phyloP scores from a whole-genome alignment of 2,329 filamentous ascomycete genomes.

The Penicillium nordicum region DNA sequence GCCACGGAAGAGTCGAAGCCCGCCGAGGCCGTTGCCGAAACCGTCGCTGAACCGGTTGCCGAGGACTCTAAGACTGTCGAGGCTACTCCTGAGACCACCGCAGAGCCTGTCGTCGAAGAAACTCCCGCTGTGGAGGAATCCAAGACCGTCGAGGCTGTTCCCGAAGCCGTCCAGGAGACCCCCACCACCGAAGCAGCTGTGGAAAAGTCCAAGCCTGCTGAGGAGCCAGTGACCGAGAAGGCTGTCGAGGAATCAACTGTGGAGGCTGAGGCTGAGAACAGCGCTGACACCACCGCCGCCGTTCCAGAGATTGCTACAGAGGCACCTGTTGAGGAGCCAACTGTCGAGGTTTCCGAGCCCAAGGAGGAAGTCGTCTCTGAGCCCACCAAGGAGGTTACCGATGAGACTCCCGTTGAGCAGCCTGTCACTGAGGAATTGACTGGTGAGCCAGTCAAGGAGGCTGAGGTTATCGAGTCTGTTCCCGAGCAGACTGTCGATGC shows the following conservation, averaged over 20 bases:
- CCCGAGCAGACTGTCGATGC: background rate
- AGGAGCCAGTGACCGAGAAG: conserved; percentile 5
- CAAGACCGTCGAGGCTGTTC: background rate
- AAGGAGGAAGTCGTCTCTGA: conserved; percentile 2
- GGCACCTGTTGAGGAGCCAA: background rate
- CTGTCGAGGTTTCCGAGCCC: background rate
- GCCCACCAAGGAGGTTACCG: conserved; percentile 1
- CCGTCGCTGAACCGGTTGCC: too few relatives aligned
- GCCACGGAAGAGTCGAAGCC: background rate
- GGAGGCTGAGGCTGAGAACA: conserved; percentile 7
- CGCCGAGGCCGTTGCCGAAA: background rate
- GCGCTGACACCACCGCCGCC: background rate
- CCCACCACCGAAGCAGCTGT: background rate
- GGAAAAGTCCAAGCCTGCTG: background rate
- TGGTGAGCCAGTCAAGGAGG: background rate
- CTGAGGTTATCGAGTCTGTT: background rate
- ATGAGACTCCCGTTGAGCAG: background rate
- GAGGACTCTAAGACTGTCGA: background rate
- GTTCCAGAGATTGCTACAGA: background rate
- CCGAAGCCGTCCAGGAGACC: background rate
- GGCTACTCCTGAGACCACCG: conserved; percentile 1
- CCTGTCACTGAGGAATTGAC: background rate
- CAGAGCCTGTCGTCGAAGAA: background rate
- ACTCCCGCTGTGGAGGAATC: background rate
- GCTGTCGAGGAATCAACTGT: conserved; percentile 2